Evolutionary conservation across 768 basidiomycete species (phyloP).

Genomic region (Naganishia vaughanmartiniae): DNA sequence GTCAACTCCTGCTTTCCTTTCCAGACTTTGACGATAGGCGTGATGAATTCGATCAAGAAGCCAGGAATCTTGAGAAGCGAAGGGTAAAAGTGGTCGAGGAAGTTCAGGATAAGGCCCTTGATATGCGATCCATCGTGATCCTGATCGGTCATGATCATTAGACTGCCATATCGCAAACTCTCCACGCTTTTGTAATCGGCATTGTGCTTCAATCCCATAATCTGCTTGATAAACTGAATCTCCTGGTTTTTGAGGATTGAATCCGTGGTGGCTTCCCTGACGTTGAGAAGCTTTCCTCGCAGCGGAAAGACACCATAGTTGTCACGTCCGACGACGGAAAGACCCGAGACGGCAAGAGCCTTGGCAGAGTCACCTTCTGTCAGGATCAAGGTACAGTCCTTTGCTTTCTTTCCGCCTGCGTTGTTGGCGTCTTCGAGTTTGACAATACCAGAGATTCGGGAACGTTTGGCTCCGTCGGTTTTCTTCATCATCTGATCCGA

Average conservation of each 20-base stretch:
- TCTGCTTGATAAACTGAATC: conserved; percentile 95
- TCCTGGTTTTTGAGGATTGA: conserved; percentile 98
- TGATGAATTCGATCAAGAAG: conserved; percentile 96
- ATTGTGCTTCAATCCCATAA: conserved; percentile 91
- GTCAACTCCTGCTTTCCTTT: conserved; percentile 74
- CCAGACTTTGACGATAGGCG: conserved; percentile 88
- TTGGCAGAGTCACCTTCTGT: conserved; percentile 99
- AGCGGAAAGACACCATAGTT: conserved; percentile 97
- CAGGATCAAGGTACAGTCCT: conserved; percentile 86
- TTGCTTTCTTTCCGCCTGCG: conserved; percentile 77
- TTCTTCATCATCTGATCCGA: conserved; percentile 94
- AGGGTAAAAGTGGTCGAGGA: conserved; percentile 93
- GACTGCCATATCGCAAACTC: conserved; percentile 80
- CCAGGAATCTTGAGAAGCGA: conserved; percentile 84
- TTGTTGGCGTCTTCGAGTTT: conserved; percentile 97
- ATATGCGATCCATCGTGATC: conserved; percentile 99
- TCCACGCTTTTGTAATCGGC: conserved; percentile 72
- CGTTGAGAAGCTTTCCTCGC: conserved; percentile 93
- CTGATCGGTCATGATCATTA: conserved; percentile 99
- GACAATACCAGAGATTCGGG: conserved; percentile 79
- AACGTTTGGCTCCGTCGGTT: conserved; percentile 87
- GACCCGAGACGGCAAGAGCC: conserved; percentile 87
- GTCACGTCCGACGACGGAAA: conserved; percentile 91
- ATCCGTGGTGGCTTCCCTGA: conserved; percentile 91
- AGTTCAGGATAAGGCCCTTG: conserved; percentile 98